Base-by-base conservation (phyloP, 768 basidiomycete genomes). In the Xerocomellus chrysenteron region DNA sequence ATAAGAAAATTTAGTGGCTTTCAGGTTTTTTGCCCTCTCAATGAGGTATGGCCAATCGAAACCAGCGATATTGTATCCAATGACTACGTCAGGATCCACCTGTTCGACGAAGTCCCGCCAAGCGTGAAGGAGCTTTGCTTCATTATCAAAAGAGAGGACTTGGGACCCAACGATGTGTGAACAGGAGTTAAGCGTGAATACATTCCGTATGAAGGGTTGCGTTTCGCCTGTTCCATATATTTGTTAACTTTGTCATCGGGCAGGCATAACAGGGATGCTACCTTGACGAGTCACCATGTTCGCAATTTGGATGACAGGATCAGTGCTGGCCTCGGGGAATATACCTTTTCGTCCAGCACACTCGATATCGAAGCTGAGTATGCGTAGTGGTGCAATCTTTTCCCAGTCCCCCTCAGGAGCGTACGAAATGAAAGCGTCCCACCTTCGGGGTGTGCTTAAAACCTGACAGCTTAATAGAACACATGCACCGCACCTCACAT, bases 261-360 rank as follows among this genome's bases (percentile, higher is more conserved):
- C 1, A 21, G n/a, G 24, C 1, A 11, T 12, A 6, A 43, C 3
- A 9, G 40, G 2, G 26, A 32, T 3, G 16, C 61, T 75, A 93
- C 95, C 95, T 82, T 99, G 97, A 5, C 90, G 82, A 36, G 95
- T 98, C 12, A 98, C 96, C 97, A 98, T 98, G 71, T 93, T 97
- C 1, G 96, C 97, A 57, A 98, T 98, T 67, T 98, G 97, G 64
- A 98, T 98, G 53, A 99, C 93, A 10, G 96, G 96, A 72, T 99
- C 97, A 32, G 81, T 70, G 11, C 86, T 77, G 9, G 97, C 81
- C 67, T 98, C 97, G 0, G 97, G 97, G 67, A 99, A 99, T 62
- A 98, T 90, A 32, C 97, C 97, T 66, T 98, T 98, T 26, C 97
- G 78, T 21, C 97, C 97, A 0, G 97, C 97, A 73, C 97, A 99